phyloP scores from a whole-genome alignment of 148 eudicot species.

The Agrostemma githago region DNA sequence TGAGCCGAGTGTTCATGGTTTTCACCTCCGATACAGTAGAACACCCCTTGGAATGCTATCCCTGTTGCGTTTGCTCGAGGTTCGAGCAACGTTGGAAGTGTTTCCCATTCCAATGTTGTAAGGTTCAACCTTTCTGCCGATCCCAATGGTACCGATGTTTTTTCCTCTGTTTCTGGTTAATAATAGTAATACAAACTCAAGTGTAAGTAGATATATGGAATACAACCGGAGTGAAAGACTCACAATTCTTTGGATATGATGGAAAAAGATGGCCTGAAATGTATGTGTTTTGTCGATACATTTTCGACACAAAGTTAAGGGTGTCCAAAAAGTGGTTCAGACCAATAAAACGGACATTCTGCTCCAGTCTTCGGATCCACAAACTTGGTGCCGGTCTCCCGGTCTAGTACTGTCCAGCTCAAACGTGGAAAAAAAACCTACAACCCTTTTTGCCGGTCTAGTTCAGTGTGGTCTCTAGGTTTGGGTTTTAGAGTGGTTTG shows the following conservation, averaged over 20 bases:
- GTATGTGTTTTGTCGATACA: neutral
- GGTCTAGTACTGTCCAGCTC: too few relatives aligned
- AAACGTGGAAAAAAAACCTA: too few relatives aligned
- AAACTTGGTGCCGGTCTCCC: too few relatives aligned
- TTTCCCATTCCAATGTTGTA: neutral
- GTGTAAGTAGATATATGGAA: neutral
- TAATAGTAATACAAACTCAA: neutral
- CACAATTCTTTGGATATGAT: neutral
- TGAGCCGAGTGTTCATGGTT: neutral
- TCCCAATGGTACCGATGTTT: neutral
- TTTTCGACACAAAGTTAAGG: too few relatives aligned
- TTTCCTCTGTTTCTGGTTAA: neutral
- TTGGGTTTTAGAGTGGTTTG: too few relatives aligned
- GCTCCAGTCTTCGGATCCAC: too few relatives aligned
- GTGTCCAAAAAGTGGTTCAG: too few relatives aligned
- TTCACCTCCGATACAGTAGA: constrained; percentile 4
- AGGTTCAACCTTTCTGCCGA: constrained; percentile 5
- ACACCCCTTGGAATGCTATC: neutral
- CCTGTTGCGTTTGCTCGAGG: neutral
- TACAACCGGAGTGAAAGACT: neutral
- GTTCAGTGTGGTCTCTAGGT: too few relatives aligned
- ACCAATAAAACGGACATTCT: too few relatives aligned
- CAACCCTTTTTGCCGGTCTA: too few relatives aligned
- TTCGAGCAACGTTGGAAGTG: constrained; percentile 1
- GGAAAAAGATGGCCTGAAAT: neutral